Conservation (phyloP, 345 rosid genomes). For the Eutrema yunnanense region DNA sequence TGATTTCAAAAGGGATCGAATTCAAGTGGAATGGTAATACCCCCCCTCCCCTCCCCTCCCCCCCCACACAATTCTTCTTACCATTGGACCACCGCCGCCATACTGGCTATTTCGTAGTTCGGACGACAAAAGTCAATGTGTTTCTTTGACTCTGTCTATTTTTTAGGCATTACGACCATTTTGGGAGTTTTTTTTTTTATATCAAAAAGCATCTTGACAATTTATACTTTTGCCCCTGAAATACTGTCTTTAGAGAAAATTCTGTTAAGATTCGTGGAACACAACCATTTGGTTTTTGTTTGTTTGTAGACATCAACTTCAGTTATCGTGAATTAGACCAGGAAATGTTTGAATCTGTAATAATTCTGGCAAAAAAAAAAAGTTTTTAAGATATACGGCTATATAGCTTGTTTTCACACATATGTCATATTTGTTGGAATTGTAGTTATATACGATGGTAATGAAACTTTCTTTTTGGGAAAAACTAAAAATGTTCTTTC, state of each 20-base stretch:
- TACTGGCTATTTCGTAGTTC: too few relatives aligned
- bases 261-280: neutral
- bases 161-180: neutral
- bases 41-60: too few relatives aligned
- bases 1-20: too few relatives aligned
- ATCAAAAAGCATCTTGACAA: neutral
- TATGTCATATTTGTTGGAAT: neutral
- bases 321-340: neutral
- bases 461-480: neutral
- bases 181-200: neutral
- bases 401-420: neutral
- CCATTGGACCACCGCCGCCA: too few relatives aligned
- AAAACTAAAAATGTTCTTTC: neutral
- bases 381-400: too few relatives aligned
- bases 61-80: too few relatives aligned
- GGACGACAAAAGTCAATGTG: constrained; percentile 5
- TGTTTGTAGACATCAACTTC: neutral
- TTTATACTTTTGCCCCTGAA: neutral
- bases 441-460: neutral
- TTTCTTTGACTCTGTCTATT: constrained; percentile 5
- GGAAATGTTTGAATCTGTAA: neutral
- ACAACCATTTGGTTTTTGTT: neutral
- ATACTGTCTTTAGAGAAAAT: neutral
- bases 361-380: neutral
- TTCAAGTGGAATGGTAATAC: too few relatives aligned